Conservation (phyloP, 2,329 filamentous ascomycete species). For the Fusarium caatingaense region DNA sequence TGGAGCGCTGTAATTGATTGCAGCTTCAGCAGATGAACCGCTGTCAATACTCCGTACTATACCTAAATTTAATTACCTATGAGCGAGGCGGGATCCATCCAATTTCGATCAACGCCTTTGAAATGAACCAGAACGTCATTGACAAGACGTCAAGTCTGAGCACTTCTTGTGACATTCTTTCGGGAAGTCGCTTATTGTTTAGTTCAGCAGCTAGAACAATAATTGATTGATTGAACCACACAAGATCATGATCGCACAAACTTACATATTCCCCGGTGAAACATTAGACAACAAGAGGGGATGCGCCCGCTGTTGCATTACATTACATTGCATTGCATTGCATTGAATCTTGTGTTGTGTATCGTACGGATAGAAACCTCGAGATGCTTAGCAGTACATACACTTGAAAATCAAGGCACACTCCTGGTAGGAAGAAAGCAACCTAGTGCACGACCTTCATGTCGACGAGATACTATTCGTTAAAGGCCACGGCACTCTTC, state of each 20-base stretch:
- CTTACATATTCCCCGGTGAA: slow-evolving; percentile 13
- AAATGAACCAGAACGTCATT: slow-evolving; percentile 39
- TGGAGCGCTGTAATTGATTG: slow-evolving; percentile 19
- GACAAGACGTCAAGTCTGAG: slow-evolving; percentile 32
- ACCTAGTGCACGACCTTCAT: slow-evolving; percentile 26
- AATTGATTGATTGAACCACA: slow-evolving; percentile 12
- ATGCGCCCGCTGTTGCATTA: slow-evolving; percentile 18
- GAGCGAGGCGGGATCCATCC: slow-evolving; percentile 11
- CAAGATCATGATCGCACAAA: neutral
- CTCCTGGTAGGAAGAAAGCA: neutral
- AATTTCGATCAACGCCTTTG: slow-evolving; percentile 34
- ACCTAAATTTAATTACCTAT: neutral
- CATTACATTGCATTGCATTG: neutral
- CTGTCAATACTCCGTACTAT: neutral
- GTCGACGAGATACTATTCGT: slow-evolving; percentile 20
- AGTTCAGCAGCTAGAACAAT: neutral
- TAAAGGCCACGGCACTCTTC: slow-evolving; percentile 22
- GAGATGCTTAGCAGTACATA: neutral
- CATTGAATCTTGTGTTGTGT: neutral
- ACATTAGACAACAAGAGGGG: slow-evolving; percentile 15
- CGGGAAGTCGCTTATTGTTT: slow-evolving; percentile 18
- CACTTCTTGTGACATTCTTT: slow-evolving; percentile 20
- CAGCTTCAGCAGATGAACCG: slow-evolving; percentile 14
- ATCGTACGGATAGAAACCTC: slow-evolving; percentile 1
- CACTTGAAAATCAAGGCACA: slow-evolving; percentile 20